phyloP scores from a whole-genome alignment of 2,329 filamentous ascomycete species.

The Epichloe gansuensis region DNA sequence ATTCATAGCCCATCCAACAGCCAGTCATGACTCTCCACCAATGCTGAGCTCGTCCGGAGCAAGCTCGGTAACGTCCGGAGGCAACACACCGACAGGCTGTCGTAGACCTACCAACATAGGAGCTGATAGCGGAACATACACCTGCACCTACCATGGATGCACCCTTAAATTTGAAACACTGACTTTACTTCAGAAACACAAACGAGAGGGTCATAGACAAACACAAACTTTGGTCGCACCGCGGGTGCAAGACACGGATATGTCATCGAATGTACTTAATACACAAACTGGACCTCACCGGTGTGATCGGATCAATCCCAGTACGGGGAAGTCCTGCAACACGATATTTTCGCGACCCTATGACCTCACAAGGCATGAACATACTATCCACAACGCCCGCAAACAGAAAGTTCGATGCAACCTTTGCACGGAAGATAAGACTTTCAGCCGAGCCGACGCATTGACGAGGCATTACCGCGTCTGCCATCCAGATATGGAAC shows the following conservation, averaged over 20 bases:
- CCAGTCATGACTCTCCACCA: constrained; percentile 21
- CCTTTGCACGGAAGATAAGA: constrained; percentile 90
- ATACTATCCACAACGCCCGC: constrained; percentile 89
- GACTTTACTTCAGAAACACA: constrained; percentile 81
- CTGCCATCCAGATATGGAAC: constrained; percentile 78
- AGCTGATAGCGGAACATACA: constrained; percentile 81
- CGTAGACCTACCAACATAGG: constrained; percentile 47
- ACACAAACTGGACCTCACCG: constrained; percentile 87
- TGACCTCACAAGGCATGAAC: constrained; percentile 90
- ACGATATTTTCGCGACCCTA: constrained; percentile 92
- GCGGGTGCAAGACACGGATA: constrained; percentile 20
- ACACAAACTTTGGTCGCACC: constrained; percentile 33
- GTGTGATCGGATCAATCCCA: constrained; percentile 87
- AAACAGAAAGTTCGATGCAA: constrained; percentile 93
- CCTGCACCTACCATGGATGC: constrained; percentile 90
- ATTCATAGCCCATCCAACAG: constrained; percentile 28
- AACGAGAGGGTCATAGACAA: constrained; percentile 81
- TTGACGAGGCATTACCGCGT: constrained; percentile 89
- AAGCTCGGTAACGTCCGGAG: constrained; percentile 27
- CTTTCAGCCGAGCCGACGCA: constrained; percentile 89
- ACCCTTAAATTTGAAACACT: constrained; percentile 79
- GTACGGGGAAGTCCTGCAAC: constrained; percentile 87
- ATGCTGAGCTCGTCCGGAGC: constrained; percentile 32
- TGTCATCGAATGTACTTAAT: constrained; percentile 50
- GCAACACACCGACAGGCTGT: constrained; percentile 21